Evolutionary conservation across 2,329 filamentous ascomycete genomes (phyloP).

Genomic region (Epichloe hybrida): DNA sequence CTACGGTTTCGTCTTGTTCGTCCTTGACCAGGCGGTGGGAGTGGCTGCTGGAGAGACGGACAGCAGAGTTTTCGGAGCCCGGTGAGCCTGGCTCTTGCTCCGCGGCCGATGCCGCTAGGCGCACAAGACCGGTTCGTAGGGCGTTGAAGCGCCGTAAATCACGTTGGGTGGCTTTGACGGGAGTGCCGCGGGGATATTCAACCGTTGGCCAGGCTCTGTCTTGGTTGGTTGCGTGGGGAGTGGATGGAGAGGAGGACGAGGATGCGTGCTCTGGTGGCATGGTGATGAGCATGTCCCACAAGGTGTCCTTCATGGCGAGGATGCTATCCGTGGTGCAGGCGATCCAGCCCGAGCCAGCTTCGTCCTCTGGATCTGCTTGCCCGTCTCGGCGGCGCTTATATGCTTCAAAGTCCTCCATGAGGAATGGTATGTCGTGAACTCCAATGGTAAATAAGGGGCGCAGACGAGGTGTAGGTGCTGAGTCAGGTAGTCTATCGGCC

Average conservation of each 20-base stretch:
- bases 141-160: constrained; percentile 70
- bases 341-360: constrained; percentile 60
- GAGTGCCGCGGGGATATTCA: constrained; percentile 47
- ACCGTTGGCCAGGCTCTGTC: constrained; percentile 64
- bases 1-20: constrained; percentile 34
- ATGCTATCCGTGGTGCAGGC: constrained; percentile 95
- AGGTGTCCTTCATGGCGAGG: constrained; percentile 66
- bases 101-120: constrained; percentile 21
- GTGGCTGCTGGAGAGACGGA: constrained; percentile 15
- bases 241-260: neutral
- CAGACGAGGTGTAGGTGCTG: constrained; percentile 50
- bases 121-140: constrained; percentile 49
- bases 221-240: constrained; percentile 26
- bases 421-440: constrained; percentile 77
- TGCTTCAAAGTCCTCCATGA: constrained; percentile 48
- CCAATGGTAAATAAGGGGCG: constrained; percentile 85
- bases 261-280: constrained; percentile 50
- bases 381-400: constrained; percentile 25
- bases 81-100: constrained; percentile 16
- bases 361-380: constrained; percentile 27
- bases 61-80: constrained; percentile 12
- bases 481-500: constrained; percentile 51
- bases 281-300: constrained; percentile 84
- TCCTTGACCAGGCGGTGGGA: constrained; percentile 17
- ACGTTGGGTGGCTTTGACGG: constrained; percentile 75